phyloP scores from a whole-genome alignment of 176 grass and related monocot species.

The Hyparrhenia diplandra region DNA sequence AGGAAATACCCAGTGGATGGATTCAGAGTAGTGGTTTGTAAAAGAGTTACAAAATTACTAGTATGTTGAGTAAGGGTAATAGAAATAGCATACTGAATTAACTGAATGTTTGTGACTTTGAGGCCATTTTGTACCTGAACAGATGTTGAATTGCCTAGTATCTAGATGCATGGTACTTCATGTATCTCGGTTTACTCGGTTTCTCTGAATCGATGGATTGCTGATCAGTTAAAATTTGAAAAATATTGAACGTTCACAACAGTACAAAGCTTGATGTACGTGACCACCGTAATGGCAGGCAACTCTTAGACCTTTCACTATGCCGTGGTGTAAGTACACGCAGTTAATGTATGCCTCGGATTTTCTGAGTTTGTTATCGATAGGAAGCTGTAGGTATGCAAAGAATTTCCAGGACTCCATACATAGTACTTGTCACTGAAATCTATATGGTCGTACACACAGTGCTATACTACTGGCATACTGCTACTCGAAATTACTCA shows the following conservation, averaged over 20 bases:
- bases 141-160: not conserved
- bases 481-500: no score
- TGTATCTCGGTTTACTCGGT: not conserved
- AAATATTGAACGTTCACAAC: not conserved
- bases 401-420: conserved; percentile 5
- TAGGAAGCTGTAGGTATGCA: not conserved
- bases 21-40: not conserved
- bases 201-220: not conserved
- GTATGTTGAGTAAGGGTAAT: not conserved
- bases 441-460: no score
- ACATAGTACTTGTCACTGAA: not conserved
- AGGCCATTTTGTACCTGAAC: no score
- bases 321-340: not conserved
- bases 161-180: not conserved
- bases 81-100: not conserved
- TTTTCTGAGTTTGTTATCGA: no score
- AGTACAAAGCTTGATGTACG: not conserved
- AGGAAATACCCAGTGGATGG: not conserved
- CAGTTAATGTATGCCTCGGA: not conserved
- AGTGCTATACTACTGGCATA: no score
- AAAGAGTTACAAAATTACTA: not conserved
- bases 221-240: not conserved
- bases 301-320: not conserved
- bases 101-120: not conserved
- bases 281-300: not conserved